Evolutionary conservation across 2,329 filamentous ascomycete species (phyloP).

Genomic region (Zasmidium angulare): DNA sequence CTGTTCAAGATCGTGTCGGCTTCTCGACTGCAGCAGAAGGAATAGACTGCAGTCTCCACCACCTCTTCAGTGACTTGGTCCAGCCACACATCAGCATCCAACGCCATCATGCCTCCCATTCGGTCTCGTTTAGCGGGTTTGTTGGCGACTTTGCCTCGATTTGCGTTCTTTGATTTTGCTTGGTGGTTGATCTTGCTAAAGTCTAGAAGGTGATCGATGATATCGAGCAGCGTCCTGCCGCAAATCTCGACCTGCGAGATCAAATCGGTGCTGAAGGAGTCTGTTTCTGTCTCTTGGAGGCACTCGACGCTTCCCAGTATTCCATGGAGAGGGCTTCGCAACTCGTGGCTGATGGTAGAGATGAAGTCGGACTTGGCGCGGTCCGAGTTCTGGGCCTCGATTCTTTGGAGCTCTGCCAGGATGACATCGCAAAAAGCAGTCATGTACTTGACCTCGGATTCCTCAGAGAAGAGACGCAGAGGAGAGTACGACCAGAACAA

Average conservation of each 20-base stretch:
- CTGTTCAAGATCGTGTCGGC: slow-evolving; percentile 21
- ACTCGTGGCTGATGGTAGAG: slow-evolving; percentile 53
- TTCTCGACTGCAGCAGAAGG: slow-evolving; percentile 28
- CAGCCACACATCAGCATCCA: slow-evolving; percentile 39
- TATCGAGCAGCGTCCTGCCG: slow-evolving; percentile 51
- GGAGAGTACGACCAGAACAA: slow-evolving; percentile 49
- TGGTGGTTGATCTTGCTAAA: slow-evolving; percentile 47
- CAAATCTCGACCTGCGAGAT: slow-evolving; percentile 52
- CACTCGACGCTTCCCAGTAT: slow-evolving; percentile 53
- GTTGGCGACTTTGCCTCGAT: slow-evolving; percentile 13
- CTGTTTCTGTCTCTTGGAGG: slow-evolving; percentile 45
- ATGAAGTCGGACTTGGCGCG: slow-evolving; percentile 55
- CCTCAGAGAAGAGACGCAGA: slow-evolving; percentile 42
- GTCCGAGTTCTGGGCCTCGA: slow-evolving; percentile 43
- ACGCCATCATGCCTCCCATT: slow-evolving; percentile 24
- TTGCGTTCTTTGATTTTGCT: slow-evolving; percentile 15
- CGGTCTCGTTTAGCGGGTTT: slow-evolving; percentile 14
- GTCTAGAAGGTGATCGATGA: slow-evolving; percentile 46
- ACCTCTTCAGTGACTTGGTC: slow-evolving; percentile 54
- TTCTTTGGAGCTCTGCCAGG: slow-evolving; percentile 41
- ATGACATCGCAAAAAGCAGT: slow-evolving; percentile 45
- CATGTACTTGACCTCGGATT: slow-evolving; percentile 41
- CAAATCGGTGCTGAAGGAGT: slow-evolving; percentile 39
- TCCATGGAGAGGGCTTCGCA: slow-evolving; percentile 50
- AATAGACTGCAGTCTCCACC: slow-evolving; percentile 52